A percentile compares a stretch with the other conserved stretches of the same genome.
These are phyloP conservation scores for Rhododendron mucronatum DNA, from an alignment of 148 eudicot genomes.

Conservation along the genomic window DNA sequence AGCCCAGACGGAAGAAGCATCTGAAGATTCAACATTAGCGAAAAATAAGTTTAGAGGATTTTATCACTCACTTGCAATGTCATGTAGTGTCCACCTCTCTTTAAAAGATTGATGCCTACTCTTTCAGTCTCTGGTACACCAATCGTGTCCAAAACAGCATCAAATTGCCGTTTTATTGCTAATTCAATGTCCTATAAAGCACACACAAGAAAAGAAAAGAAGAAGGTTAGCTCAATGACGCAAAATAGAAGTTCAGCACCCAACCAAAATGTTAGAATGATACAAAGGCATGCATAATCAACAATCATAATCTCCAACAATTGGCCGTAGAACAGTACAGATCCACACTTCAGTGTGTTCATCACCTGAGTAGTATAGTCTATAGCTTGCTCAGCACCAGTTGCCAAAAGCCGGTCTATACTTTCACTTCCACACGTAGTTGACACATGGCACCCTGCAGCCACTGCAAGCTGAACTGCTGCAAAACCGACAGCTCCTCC, in stretches of 20 bases:
- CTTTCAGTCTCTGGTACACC: constrained; percentile 84
- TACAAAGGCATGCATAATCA: neutral
- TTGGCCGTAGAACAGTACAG: neutral
- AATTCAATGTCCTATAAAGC: constrained; percentile 55
- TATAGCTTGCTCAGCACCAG: constrained; percentile 92
- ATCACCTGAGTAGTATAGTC: constrained; percentile 74
- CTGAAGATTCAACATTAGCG: neutral
- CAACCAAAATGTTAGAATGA: neutral
- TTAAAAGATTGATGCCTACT: constrained; percentile 65
- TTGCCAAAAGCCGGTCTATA: constrained; percentile 61
- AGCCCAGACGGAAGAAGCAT: neutral
- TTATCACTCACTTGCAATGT: constrained; percentile 63
- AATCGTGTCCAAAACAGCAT: constrained; percentile 92
- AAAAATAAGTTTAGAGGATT: neutral
- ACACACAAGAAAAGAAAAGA: neutral
- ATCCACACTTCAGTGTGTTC: neutral
- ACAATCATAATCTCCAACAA: neutral
- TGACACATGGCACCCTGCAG: constrained; percentile 79
- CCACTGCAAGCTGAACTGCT: constrained; percentile 88
- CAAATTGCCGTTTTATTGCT: constrained; percentile 67
- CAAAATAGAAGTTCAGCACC: neutral
- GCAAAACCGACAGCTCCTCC: constrained; percentile 96
- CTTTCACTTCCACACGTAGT: constrained; percentile 82
- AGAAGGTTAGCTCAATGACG: neutral
- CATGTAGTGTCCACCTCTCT: constrained; percentile 93